Percentiles rank a stretch among this genome's conserved stretches.
These are phyloP conservation scores for Spiraea crenata DNA, from an alignment of 331 rosid genomes.

Conservation along the genomic window DNA sequence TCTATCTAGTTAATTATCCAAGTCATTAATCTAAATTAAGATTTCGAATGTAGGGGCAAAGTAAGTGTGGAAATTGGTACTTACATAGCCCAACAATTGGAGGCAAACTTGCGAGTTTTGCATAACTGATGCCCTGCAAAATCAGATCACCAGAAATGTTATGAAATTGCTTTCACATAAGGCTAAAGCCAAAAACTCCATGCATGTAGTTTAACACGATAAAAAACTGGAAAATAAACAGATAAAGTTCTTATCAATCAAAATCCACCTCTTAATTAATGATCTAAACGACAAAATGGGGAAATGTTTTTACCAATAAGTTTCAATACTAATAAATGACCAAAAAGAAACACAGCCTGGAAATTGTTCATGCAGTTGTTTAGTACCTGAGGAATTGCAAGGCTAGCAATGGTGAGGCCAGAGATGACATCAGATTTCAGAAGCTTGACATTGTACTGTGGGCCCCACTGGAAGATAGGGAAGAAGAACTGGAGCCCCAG, in stretches of 20 bases:
- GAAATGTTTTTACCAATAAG: not conserved
- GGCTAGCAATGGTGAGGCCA: conserved; percentile 98
- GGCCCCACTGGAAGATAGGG: conserved; percentile 90
- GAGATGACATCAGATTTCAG: conserved; percentile 71
- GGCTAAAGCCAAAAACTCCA: not conserved
- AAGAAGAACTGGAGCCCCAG: conserved; percentile 69
- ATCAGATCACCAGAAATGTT: not conserved
- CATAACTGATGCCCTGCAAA: conserved; percentile 94
- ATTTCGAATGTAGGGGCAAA: not conserved
- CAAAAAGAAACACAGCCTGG: no score
- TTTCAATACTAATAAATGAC: not conserved
- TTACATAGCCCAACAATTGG: conserved; percentile 87
- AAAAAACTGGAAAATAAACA: not conserved
- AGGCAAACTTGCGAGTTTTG: conserved; percentile 95
- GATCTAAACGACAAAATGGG: not conserved
- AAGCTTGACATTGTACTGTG: conserved; percentile 47
- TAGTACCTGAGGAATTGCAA: conserved; percentile 90
- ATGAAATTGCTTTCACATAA: not conserved
- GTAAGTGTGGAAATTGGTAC: conserved; percentile 26
- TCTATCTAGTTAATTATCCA: not conserved
- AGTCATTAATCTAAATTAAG: not conserved
- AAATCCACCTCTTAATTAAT: not conserved
- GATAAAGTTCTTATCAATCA: not conserved
- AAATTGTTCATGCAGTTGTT: not conserved
- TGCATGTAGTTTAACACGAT: not conserved